Conservation (phyloP, 2,329 filamentous ascomycete species). For the Pseudogymnoascus sp. region DNA sequence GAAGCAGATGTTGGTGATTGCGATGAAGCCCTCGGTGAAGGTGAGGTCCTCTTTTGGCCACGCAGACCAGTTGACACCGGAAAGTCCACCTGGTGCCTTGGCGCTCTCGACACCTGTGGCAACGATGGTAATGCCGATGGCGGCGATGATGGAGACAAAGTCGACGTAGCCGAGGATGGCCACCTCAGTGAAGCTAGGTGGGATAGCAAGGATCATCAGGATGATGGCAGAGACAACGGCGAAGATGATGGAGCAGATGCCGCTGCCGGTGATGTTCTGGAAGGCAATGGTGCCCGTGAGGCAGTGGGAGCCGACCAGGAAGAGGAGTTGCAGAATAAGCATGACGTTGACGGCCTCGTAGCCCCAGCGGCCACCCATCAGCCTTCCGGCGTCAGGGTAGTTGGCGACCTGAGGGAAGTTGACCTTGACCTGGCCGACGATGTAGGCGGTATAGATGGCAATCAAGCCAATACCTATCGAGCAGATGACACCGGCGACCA, state of each 20-base stretch:
- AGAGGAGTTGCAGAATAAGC: constrained; percentile 48
- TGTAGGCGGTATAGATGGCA: constrained; percentile 35
- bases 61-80: constrained; percentile 17
- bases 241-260: constrained; percentile 48
- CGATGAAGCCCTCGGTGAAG: constrained; percentile 40
- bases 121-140: constrained; percentile 49
- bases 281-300: constrained; percentile 53
- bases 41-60: constrained; percentile 26
- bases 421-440: constrained; percentile 31
- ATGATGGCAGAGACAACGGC: constrained; percentile 42
- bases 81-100: constrained; percentile 9
- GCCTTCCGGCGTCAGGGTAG: constrained; percentile 45
- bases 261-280: constrained; percentile 46
- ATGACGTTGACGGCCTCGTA: constrained; percentile 43
- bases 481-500: constrained; percentile 22
- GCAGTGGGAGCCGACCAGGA: constrained; percentile 53
- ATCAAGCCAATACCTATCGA: constrained; percentile 24
- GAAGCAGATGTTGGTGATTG: constrained; percentile 51
- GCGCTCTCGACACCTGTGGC: constrained; percentile 37
- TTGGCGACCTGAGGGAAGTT: constrained; percentile 22
- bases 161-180: constrained; percentile 47
- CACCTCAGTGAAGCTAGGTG: constrained; percentile 48
- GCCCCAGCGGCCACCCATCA: constrained; percentile 43
- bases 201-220: constrained; percentile 44
- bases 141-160: constrained; percentile 45